Evolutionary conservation across 2,329 filamentous ascomycete genomes (phyloP).

Genomic region (Botryotinia calthae): DNA sequence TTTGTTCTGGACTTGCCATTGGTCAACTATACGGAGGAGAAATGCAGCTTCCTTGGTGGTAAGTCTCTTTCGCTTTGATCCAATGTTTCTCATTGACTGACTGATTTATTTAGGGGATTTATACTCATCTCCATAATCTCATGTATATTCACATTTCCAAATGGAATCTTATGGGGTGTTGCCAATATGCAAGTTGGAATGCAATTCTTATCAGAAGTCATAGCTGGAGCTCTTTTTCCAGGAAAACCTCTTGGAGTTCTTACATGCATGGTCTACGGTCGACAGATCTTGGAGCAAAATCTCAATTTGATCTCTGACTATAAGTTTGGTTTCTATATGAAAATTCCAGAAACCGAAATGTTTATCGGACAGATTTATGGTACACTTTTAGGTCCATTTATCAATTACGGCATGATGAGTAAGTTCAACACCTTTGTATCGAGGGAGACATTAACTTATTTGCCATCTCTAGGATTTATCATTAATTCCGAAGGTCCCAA

Average conservation of each 20-base stretch:
- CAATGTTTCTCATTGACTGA: neutral
- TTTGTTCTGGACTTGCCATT: constrained; percentile 46
- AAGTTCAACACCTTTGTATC: neutral
- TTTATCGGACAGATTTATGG: constrained; percentile 40
- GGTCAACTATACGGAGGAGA: constrained; percentile 53
- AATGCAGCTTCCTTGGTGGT: constrained; percentile 44
- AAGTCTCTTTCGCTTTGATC: neutral
- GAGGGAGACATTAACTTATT: neutral
- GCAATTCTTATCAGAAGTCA: constrained; percentile 48
- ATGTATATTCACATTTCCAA: constrained; percentile 33
- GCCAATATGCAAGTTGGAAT: constrained; percentile 48
- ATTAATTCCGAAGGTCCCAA: constrained; percentile 22
- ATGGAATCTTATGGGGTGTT: constrained; percentile 43
- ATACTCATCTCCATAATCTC: constrained; percentile 34
- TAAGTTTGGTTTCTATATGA: constrained; percentile 43
- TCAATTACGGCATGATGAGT: constrained; percentile 40
- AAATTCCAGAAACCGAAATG: constrained; percentile 41
- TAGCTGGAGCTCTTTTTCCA: constrained; percentile 46
- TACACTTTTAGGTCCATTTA: constrained; percentile 38
- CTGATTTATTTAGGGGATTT: constrained; percentile 24
- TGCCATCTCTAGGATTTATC: constrained; percentile 1
- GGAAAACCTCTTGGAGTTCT: constrained; percentile 54
- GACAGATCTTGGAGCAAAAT: constrained; percentile 40
- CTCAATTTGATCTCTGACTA: constrained; percentile 40
- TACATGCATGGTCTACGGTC: constrained; percentile 37